phyloP scores from a whole-genome alignment of 192 early-diverging fungal species.

The Lobosporangium transversale region DNA sequence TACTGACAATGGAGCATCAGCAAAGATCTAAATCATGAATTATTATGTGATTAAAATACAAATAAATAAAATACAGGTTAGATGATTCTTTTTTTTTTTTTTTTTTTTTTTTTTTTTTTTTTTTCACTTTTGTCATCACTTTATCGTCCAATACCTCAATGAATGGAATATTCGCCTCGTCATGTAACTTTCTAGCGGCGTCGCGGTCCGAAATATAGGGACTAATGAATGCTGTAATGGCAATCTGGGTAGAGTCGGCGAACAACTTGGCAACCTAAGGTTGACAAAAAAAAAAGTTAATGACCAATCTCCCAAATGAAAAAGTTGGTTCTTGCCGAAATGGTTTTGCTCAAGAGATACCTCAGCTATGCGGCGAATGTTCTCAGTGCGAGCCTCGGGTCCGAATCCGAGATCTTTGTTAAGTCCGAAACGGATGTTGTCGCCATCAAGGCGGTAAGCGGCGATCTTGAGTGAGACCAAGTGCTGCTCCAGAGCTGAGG shows the following conservation, averaged over 20 bases:
- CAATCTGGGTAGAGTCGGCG: slow-evolving; percentile 83
- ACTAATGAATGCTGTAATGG: slow-evolving; percentile 92
- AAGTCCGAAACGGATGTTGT: slow-evolving; percentile 97
- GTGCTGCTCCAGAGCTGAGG: slow-evolving; percentile 89
- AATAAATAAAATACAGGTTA: no score
- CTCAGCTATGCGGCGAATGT: slow-evolving; percentile 95
- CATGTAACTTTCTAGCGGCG: slow-evolving; percentile 80
- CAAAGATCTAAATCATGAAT: slow-evolving; percentile 81
- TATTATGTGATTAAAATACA: neutral
- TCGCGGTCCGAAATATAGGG: slow-evolving; percentile 88
- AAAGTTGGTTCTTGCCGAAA: neutral
- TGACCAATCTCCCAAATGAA: neutral
- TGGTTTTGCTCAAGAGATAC: slow-evolving; percentile 50
- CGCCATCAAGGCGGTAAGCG: slow-evolving; percentile 95
- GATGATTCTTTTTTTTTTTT: no score
- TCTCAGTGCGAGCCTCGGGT: slow-evolving; percentile 90
- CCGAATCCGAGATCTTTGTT: slow-evolving; percentile 96
- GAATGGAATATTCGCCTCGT: slow-evolving; percentile 82
- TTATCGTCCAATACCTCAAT: slow-evolving; percentile 63
- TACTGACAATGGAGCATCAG: slow-evolving; percentile 87
- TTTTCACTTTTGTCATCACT: neutral
- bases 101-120: neutral
- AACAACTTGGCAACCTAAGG: slow-evolving; percentile 85
- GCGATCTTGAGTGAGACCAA: slow-evolving; percentile 77
- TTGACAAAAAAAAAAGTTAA: no score